A percentile compares a stretch with the other conserved stretches of the same genome.
phyloP scores from a whole-genome alignment of 148 eudicot species.

The Drosera capensis region DNA sequence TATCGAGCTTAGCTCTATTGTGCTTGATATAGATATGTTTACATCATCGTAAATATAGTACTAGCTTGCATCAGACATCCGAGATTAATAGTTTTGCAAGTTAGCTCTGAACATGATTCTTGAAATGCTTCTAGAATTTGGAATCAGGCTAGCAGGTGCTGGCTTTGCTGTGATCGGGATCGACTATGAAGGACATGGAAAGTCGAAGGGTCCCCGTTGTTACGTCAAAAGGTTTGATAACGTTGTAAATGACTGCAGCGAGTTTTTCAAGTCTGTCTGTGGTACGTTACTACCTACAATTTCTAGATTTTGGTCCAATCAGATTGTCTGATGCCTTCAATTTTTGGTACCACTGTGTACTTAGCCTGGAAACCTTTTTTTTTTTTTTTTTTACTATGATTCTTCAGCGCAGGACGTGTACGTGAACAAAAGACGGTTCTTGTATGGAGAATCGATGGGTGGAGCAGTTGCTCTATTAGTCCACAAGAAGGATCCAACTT shows the following conservation, averaged over 20 bases:
- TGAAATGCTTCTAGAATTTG: conserved; percentile 37
- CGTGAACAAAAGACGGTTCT: conserved; percentile 53
- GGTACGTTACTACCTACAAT: conserved; percentile 41
- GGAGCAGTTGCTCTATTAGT: conserved; percentile 81
- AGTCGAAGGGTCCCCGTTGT: conserved; percentile 86
- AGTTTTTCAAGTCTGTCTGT: conserved; percentile 66
- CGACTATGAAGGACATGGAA: conserved; percentile 98
- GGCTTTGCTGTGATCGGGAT: conserved; percentile 88
- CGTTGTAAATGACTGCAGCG: conserved; percentile 62
- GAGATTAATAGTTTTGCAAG: neutral
- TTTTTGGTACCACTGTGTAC: too few species aligned
- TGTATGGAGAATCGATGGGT: conserved; percentile 99
- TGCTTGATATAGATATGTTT: too few species aligned
- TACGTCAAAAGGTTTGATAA: conserved; percentile 81
- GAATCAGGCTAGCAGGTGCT: conserved; percentile 63
- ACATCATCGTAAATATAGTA: neutral
- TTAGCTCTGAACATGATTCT: too few species aligned
- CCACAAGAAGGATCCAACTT: conserved; percentile 67
- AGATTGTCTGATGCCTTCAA: too few species aligned
- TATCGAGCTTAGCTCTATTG: too few species aligned
- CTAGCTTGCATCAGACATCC: neutral
- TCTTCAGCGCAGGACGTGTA: conserved; percentile 60
- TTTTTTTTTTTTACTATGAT: conserved; percentile 2
- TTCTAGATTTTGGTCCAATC: too few species aligned
- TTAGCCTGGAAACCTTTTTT: conserved; percentile 7